Conservation (phyloP, 352 stramenopile species). For the Globisporangium alternatum region DNA sequence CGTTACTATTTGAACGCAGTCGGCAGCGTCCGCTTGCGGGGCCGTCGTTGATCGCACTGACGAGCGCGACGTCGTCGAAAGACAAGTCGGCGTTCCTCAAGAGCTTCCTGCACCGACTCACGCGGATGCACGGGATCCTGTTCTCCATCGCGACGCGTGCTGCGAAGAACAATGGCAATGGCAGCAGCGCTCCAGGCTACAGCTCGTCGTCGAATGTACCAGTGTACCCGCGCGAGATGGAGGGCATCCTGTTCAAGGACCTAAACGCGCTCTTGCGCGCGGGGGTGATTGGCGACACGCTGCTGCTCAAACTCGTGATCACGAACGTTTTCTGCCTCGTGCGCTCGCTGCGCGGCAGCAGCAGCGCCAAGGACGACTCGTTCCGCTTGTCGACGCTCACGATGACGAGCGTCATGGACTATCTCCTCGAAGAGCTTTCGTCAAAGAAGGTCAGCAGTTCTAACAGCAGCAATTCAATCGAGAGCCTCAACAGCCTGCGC, state of each 20-base stretch:
- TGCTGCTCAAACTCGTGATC: conserved; percentile 78
- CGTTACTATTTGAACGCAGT: conserved; percentile 85
- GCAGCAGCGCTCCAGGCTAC: neutral
- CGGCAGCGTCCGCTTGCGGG: conserved; percentile 62
- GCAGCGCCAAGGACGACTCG: conserved; percentile 36
- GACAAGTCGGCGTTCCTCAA: conserved; percentile 86
- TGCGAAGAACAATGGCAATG: conserved; percentile 4
- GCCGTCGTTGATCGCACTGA: conserved; percentile 29
- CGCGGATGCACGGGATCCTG: conserved; percentile 81
- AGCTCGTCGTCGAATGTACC: conserved; percentile 7
- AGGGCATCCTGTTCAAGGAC: conserved; percentile 61
- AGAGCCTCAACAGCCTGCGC: conserved; percentile 26
- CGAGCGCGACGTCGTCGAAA: conserved; percentile 43
- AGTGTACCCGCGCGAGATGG: conserved; percentile 68
- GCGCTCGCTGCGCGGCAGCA: conserved; percentile 26
- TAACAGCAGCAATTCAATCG: conserved; percentile 15
- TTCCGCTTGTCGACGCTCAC: conserved; percentile 52
- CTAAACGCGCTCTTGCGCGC: conserved; percentile 48
- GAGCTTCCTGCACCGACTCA: conserved; percentile 84
- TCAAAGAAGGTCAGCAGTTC: conserved; percentile 11
- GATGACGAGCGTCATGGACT: conserved; percentile 48
- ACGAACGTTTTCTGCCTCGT: conserved; percentile 77
- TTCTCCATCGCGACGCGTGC: conserved; percentile 52
- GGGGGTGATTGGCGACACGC: conserved; percentile 62
- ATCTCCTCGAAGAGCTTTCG: conserved; percentile 35